phyloP scores from a whole-genome alignment of 2,329 filamentous ascomycete species.

The Lachnellula arida region DNA sequence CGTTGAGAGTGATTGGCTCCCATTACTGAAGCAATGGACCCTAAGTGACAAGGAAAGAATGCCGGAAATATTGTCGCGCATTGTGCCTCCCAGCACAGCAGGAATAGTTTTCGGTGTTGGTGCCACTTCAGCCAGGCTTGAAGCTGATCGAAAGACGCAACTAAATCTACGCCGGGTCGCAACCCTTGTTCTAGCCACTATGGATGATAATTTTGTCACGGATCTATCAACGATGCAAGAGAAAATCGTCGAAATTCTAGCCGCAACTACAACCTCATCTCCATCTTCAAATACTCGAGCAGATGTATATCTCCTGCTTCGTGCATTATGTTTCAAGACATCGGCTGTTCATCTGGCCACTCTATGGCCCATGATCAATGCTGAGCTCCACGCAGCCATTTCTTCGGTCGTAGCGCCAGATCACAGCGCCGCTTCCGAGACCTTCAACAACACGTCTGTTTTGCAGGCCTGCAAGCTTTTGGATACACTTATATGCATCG shows the following conservation, averaged over 20 bases:
- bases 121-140: constrained; percentile 85
- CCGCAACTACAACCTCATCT: constrained; percentile 80
- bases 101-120: constrained; percentile 99
- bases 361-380: constrained; percentile 86
- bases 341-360: constrained; percentile 74
- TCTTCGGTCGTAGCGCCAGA: constrained; percentile 67
- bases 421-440: constrained; percentile 59
- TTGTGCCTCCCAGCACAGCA: constrained; percentile 82
- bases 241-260: constrained; percentile 80
- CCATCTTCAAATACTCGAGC: constrained; percentile 85
- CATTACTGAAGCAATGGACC: constrained; percentile 78
- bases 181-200: constrained; percentile 70
- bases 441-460: constrained; percentile 70
- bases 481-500: constrained; percentile 78
- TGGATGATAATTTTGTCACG: constrained; percentile 72
- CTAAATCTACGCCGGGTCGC: constrained; percentile 81
- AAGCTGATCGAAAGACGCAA: constrained; percentile 90
- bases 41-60: constrained; percentile 84
- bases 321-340: constrained; percentile 74
- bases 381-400: constrained; percentile 76
- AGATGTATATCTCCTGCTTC: constrained; percentile 84
- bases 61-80: constrained; percentile 70
- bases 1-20: constrained; percentile 72
- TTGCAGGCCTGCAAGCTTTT: constrained; percentile 92
- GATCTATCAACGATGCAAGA: constrained; percentile 72